phyloP scores from a whole-genome alignment of 2,329 filamentous ascomycete species.

The Fusarium globosum region DNA sequence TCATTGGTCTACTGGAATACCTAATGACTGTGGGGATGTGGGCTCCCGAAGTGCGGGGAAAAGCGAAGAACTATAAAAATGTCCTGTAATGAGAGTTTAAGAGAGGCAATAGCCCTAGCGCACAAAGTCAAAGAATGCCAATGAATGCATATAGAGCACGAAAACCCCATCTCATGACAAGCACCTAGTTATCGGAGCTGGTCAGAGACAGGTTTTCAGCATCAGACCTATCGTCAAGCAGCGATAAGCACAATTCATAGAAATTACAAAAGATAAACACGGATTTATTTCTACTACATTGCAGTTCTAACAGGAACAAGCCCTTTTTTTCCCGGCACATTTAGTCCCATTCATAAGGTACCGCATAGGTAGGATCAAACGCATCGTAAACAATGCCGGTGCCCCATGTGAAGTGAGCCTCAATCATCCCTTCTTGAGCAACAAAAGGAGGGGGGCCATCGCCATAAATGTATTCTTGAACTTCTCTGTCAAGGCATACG shows the following conservation, averaged over 20 bases:
- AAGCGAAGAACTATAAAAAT: background rate
- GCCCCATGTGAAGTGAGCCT: rapidly evolving
- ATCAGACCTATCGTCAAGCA: background rate
- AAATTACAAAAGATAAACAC: background rate
- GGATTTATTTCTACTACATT: background rate
- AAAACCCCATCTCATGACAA: no score
- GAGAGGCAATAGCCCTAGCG: background rate
- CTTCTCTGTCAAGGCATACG: background rate
- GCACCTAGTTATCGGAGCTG: no score
- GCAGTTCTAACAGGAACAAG: background rate
- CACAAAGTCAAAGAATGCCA: no score
- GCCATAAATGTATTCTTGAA: conserved; percentile 12
- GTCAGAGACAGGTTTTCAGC: background rate
- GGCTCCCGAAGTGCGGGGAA: background rate
- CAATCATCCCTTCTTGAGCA: background rate
- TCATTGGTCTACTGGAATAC: background rate
- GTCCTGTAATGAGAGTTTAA: rapidly evolving
- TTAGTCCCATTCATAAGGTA: background rate
- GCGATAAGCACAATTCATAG: background rate
- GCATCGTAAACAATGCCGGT: background rate
- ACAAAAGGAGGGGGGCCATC: background rate
- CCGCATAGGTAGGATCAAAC: background rate
- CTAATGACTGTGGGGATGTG: background rate
- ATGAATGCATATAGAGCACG: no score
- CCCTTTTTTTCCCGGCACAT: no score